Percentiles rank a stretch among this genome's conserved stretches.
Conservation (phyloP, 2,329 filamentous ascomycete species). For the Fusarium sarcochroum region DNA sequence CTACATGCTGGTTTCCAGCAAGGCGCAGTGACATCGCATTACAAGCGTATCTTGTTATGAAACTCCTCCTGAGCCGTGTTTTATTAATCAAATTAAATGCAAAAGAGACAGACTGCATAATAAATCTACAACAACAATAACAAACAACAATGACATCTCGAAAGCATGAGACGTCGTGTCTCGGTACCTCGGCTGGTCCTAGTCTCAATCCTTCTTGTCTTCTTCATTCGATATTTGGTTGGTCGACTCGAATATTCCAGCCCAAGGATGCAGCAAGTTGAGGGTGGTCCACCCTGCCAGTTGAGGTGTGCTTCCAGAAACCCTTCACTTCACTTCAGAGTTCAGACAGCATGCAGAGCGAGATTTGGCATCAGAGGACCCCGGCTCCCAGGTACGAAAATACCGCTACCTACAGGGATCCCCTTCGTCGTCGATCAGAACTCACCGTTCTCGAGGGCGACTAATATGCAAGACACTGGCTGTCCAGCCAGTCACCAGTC, state of each 20-base stretch:
- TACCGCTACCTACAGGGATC: conserved; percentile 42
- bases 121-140: conserved; percentile 22
- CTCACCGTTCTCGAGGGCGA: conserved; percentile 45
- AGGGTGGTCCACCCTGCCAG: conserved; percentile 30
- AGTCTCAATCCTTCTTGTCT: conserved; percentile 20
- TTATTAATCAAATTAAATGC: conserved; percentile 30
- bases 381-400: conserved; percentile 39
- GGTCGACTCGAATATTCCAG: conserved; percentile 38
- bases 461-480: conserved; percentile 40
- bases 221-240: conserved; percentile 29
- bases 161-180: conserved; percentile 27
- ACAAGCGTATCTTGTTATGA: conserved; percentile 12
- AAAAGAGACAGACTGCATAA: conserved; percentile 9
- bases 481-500: conserved; percentile 23
- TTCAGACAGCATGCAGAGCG: conserved; percentile 9
- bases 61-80: conserved; percentile 14
- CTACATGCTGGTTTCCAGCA: background rate
- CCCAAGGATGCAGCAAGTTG: conserved; percentile 27
- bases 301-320: conserved; percentile 49
- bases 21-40: conserved; percentile 31
- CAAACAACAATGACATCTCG: conserved; percentile 29
- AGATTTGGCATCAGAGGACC: conserved; percentile 28
- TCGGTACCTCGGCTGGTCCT: conserved; percentile 29
- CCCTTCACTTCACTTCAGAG: conserved; percentile 25
- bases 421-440: conserved; percentile 40